Conservation (phyloP, 306 rosid species). For the Acacia crassicarpa region DNA sequence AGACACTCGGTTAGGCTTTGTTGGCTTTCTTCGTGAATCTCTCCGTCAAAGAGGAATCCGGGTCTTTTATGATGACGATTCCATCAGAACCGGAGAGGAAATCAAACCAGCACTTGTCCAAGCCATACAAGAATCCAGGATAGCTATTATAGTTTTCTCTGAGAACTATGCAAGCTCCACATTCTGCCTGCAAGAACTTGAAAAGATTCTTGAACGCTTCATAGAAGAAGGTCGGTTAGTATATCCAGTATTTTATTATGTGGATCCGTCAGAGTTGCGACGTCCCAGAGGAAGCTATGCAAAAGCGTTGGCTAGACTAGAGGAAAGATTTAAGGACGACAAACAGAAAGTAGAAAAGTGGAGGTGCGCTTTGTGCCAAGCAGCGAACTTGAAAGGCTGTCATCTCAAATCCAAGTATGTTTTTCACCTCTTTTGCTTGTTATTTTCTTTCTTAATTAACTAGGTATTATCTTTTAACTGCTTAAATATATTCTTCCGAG, state of each 20-base stretch:
- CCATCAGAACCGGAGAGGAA: background rate
- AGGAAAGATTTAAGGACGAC: background rate
- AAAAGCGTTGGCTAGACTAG: background rate
- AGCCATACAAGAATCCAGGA: background rate
- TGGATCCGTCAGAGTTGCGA: constrained; percentile 3
- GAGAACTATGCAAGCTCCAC: background rate
- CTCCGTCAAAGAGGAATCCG: background rate
- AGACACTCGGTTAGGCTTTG: background rate
- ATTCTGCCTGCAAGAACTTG: background rate
- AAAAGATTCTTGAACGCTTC: background rate
- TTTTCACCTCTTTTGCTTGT: background rate
- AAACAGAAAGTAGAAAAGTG: background rate
- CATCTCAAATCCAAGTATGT: background rate
- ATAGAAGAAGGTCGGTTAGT: background rate
- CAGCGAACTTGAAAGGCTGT: constrained; percentile 6
- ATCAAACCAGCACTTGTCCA: background rate
- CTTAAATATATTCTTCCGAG: no score
- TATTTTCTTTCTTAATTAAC: background rate
- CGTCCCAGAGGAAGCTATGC: background rate
- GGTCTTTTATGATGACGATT: background rate
- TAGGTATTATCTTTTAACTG: background rate
- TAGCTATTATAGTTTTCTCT: background rate
- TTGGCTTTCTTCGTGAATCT: background rate
- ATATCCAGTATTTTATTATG: background rate
- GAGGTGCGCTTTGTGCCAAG: background rate